Evolutionary conservation across 805 yeast species (phyloP).

Genomic region (Yueomyces sp.): DNA sequence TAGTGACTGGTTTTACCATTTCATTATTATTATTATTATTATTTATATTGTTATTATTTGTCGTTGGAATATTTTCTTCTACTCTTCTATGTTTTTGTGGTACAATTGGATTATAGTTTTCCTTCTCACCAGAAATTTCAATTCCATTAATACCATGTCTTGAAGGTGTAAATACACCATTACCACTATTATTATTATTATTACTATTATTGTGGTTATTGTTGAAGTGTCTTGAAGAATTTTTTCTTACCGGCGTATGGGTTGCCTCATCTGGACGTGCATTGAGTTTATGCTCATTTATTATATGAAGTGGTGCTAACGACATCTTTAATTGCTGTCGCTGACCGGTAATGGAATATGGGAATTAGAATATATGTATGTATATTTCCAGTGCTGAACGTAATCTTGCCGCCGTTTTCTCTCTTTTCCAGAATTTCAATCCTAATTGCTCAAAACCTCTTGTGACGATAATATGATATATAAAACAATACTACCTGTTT

Average conservation of each 20-base stretch:
- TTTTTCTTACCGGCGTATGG: background rate
- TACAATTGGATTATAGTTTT: slow-evolving; percentile 1
- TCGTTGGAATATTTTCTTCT: no score
- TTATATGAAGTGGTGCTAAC: slow-evolving; percentile 20
- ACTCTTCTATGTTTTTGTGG: background rate
- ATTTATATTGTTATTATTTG: background rate
- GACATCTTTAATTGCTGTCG: slow-evolving; percentile 9
- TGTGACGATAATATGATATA: no score
- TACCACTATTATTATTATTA: background rate
- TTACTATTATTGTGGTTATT: background rate
- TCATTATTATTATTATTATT: background rate
- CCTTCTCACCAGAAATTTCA: slow-evolving; percentile 3
- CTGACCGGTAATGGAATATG: no score
- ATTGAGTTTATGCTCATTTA: slow-evolving; percentile 19
- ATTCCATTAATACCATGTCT: slow-evolving; percentile 4
- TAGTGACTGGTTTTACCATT: slow-evolving; percentile 11
- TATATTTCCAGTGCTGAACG: no score
- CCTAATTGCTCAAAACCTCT: no score
- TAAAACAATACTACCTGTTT: no score
- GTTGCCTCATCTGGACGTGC: slow-evolving; percentile 1
- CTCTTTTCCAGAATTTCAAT: no score
- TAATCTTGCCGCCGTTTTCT: no score
- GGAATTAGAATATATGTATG: no score
- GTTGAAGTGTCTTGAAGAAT: background rate
- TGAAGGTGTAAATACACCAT: slow-evolving; percentile 13